Evolutionary conservation across 2,329 filamentous ascomycete genomes (phyloP).

Genomic region (Pleurostoma richardsiae): DNA sequence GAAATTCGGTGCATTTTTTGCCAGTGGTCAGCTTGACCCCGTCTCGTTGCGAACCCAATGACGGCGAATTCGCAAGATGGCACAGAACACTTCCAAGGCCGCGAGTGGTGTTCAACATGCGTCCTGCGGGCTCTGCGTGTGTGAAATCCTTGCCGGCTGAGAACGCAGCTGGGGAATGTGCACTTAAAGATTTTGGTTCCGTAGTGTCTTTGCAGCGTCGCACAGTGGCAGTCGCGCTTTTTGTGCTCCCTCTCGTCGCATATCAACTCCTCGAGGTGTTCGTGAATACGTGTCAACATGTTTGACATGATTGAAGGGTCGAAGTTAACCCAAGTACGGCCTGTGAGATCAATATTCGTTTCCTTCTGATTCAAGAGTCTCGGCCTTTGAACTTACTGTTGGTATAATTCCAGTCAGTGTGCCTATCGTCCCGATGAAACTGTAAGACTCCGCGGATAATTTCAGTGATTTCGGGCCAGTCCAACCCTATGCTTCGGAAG

Average conservation of each 20-base stretch:
- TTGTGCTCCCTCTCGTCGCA: background rate
- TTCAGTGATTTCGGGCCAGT: conserved; percentile 1
- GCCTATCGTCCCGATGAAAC: conserved; percentile 1
- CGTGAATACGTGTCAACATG: conserved; percentile 1
- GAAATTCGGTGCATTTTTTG: background rate
- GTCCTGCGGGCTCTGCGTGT: background rate
- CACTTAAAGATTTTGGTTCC: no score
- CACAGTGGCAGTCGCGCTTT: conserved; percentile 1
- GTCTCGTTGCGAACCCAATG: conserved; percentile 2
- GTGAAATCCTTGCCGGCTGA: background rate
- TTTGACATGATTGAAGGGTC: conserved; percentile 2
- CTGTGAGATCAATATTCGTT: background rate
- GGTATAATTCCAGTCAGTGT: conserved; percentile 2
- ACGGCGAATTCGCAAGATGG: background rate
- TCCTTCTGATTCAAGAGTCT: background rate
- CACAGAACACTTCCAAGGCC: conserved; percentile 1
- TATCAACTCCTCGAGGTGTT: background rate
- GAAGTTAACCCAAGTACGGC: background rate
- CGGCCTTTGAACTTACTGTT: conserved; percentile 1
- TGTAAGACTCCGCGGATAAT: conserved; percentile 1
- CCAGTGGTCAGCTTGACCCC: background rate
- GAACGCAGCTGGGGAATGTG: background rate
- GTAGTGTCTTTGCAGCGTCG: background rate
- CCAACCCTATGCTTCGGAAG: conserved; percentile 1
- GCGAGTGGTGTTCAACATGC: conserved; percentile 1